phyloP scores from a whole-genome alignment of 148 eudicot species.

The Vaccinium corymbosum region DNA sequence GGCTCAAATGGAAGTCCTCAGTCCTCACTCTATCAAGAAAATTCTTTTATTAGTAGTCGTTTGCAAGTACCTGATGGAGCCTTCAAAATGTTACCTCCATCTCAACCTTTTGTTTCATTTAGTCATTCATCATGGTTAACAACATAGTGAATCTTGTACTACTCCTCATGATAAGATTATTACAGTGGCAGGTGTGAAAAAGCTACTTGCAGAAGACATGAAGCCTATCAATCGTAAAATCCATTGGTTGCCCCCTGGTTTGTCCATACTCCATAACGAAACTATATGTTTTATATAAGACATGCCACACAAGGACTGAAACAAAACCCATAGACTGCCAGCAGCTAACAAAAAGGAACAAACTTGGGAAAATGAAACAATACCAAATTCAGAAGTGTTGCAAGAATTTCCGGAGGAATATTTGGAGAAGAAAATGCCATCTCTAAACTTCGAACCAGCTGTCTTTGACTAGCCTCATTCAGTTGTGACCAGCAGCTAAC shows the following conservation, averaged over 20 bases:
- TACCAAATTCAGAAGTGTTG: conserved; percentile 97
- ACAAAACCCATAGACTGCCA: not conserved
- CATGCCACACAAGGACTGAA: not conserved
- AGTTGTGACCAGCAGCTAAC: conserved; percentile 98
- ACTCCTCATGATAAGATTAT: not conserved
- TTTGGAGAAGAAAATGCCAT: conserved; percentile 97
- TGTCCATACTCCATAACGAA: not conserved
- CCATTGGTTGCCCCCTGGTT: not conserved
- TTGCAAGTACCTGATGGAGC: not conserved
- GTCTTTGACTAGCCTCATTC: conserved; percentile 76
- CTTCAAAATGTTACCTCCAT: not conserved
- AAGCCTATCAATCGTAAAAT: not conserved
- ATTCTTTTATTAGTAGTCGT: not conserved
- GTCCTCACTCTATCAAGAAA: not conserved
- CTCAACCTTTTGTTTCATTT: not conserved
- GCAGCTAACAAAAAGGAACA: not conserved
- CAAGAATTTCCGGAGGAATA: conserved; percentile 94
- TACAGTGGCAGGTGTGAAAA: not conserved
- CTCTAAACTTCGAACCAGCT: conserved; percentile 81
- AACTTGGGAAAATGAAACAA: not conserved
- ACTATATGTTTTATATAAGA: not conserved
- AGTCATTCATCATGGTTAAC: not conserved
- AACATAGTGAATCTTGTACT: not conserved
- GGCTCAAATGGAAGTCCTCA: not conserved
- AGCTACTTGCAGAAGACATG: not conserved